Conservation (phyloP, 1,284 basidiomycete genomes). For the Rhodotorula sp. region DNA sequence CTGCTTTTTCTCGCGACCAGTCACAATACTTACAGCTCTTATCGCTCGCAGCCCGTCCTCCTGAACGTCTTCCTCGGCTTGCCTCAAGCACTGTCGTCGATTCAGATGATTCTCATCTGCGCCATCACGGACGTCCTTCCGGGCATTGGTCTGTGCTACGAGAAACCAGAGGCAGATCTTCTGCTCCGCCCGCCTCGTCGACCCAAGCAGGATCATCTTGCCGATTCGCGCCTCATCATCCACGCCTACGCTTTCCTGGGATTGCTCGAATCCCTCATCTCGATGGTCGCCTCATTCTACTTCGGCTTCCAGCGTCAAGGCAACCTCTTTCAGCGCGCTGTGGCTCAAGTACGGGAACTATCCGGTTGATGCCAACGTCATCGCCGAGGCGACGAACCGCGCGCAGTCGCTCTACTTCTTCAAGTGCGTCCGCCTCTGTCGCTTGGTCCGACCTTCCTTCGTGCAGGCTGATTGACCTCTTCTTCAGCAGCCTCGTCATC, state of each 20-base stretch:
- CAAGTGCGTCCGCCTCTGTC: slow-evolving; percentile 6
- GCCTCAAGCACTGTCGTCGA: slow-evolving; percentile 57
- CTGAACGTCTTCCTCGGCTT: slow-evolving; percentile 57
- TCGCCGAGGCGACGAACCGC: slow-evolving; percentile 52
- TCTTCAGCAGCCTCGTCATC: slow-evolving; percentile 64
- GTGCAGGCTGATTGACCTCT: slow-evolving; percentile 39
- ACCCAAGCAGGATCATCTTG: slow-evolving; percentile 56
- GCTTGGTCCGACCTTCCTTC: not conserved
- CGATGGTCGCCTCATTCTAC: slow-evolving; percentile 56
- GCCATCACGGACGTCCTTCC: slow-evolving; percentile 59
- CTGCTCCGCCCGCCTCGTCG: slow-evolving; percentile 66
- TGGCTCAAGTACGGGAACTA: slow-evolving; percentile 57
- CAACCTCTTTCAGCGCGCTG: slow-evolving; percentile 58
- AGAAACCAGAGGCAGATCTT: slow-evolving; percentile 59
- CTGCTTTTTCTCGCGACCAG: not conserved
- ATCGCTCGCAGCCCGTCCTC: slow-evolving; percentile 55
- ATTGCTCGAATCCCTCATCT: slow-evolving; percentile 58
- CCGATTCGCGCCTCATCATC: slow-evolving; percentile 57
- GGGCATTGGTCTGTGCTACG: slow-evolving; percentile 60
- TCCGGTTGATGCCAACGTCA: slow-evolving; percentile 48
- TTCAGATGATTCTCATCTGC: slow-evolving; percentile 63
- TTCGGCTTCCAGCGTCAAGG: slow-evolving; percentile 50
- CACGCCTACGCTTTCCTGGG: slow-evolving; percentile 68
- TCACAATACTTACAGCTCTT: too few species aligned
- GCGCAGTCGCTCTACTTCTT: slow-evolving; percentile 55